Evolutionary conservation across 2,329 filamentous ascomycete species (phyloP).

Genomic region (Tolypocladium amazonense): DNA sequence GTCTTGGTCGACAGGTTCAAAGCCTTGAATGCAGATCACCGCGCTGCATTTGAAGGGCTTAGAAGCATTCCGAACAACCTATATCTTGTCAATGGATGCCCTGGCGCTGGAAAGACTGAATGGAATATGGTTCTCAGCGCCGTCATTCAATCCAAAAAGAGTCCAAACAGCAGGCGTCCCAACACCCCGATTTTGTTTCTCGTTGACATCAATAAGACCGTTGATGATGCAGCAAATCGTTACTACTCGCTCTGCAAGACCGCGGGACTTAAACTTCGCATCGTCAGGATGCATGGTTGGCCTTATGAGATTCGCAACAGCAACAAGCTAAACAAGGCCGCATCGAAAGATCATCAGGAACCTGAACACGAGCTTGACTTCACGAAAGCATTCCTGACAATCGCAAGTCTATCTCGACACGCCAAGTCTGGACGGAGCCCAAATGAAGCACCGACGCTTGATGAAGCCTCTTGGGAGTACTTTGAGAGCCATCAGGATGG

Average conservation of each 20-base stretch:
- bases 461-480: conserved; percentile 31
- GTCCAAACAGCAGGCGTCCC: conserved; percentile 8
- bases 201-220: conserved; percentile 35
- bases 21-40: conserved; percentile 27
- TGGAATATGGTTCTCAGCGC: conserved; percentile 32
- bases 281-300: conserved; percentile 31
- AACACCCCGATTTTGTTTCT: conserved; percentile 30
- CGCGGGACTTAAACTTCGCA: conserved; percentile 20
- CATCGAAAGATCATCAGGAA: neutral
- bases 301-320: conserved; percentile 23
- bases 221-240: conserved; percentile 32
- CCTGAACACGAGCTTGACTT: conserved; percentile 16
- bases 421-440: conserved; percentile 5
- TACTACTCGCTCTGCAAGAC: conserved; percentile 25
- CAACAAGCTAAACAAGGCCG: conserved; percentile 13
- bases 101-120: conserved; percentile 36
- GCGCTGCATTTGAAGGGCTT: conserved; percentile 22
- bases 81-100: conserved; percentile 33
- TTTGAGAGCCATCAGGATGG: conserved; percentile 21
- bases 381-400: conserved; percentile 21
- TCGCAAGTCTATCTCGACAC: conserved; percentile 11
- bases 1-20: conserved; percentile 17
- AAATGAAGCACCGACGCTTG: conserved; percentile 25
- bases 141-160: conserved; percentile 21
- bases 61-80: conserved; percentile 28